Conservation (phyloP, 306 rosid genomes). For the Acacia melanoxylon region DNA sequence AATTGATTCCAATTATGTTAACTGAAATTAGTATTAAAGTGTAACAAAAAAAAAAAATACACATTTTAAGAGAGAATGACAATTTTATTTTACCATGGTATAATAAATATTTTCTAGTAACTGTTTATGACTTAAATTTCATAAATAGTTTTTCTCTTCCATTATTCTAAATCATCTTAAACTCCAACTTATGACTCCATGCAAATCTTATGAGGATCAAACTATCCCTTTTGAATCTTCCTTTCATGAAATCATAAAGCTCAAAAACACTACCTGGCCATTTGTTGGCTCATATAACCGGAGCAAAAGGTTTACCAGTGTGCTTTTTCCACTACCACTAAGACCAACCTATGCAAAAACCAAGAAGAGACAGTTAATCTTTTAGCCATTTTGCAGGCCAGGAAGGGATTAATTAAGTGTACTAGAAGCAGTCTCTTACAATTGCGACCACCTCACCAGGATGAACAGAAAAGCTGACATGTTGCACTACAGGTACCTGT, state of each 20-base stretch:
- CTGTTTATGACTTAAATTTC: neutral
- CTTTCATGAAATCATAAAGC: conserved; percentile 4
- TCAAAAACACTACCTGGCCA: conserved; percentile 74
- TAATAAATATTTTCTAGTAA: neutral
- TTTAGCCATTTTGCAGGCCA: conserved; percentile 27
- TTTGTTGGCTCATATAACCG: conserved; percentile 90
- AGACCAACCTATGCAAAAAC: conserved; percentile 76
- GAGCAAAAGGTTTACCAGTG: conserved; percentile 91
- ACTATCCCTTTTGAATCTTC: neutral
- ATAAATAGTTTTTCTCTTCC: conserved; percentile 1
- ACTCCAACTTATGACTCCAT: conserved; percentile 1
- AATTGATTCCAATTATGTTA: neutral
- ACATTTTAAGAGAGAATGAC: conserved; percentile 10
- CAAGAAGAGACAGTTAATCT: conserved; percentile 32
- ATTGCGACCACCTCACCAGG: conserved; percentile 92
- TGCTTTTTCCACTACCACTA: conserved; percentile 98
- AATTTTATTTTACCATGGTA: neutral
- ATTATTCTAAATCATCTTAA: neutral
- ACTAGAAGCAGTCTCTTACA: conserved; percentile 56
- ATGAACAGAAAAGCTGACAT: conserved; percentile 64
- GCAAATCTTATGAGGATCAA: conserved; percentile 7
- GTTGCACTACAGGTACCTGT: conserved; percentile 80
- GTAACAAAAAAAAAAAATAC: neutral
- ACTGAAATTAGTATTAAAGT: neutral
- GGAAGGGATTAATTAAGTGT: conserved; percentile 28